Conservation (phyloP, 108 stramenopile species). For the Skeletonema menzelii region DNA sequence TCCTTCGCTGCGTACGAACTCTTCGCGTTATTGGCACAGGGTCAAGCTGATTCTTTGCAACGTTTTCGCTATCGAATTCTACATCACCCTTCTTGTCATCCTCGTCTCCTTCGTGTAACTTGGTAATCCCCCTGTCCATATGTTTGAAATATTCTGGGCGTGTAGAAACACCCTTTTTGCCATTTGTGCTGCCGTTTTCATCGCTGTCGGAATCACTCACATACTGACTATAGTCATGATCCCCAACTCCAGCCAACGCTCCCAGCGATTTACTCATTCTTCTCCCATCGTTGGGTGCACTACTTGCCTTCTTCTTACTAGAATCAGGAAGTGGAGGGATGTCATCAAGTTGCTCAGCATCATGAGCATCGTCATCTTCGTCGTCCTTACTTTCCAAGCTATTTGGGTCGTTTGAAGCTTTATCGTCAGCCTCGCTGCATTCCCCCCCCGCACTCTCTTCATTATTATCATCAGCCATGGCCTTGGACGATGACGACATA, state of each 20-base stretch:
- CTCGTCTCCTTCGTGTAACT: not conserved
- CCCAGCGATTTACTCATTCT: not conserved
- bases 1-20: not conserved
- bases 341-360: not conserved
- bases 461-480: not conserved
- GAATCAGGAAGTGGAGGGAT: not conserved
- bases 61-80: not conserved
- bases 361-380: not conserved
- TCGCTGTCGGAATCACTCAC: not conserved
- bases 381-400: not conserved
- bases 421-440: not conserved
- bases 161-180: not conserved
- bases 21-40: not conserved
- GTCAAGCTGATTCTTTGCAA: not conserved
- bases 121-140: not conserved
- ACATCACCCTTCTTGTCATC: not conserved
- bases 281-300: not conserved
- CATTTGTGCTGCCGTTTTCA: not conserved
- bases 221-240: not conserved
- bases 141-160: not conserved
- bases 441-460: not conserved
- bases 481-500: not conserved
- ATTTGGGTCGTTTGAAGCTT: not conserved
- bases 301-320: not conserved
- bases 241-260: not conserved